A percentile compares a stretch with the other conserved stretches of the same genome.
phyloP scores from a whole-genome alignment of 2,329 filamentous ascomycete species.

The Periglandula ipomoeae region DNA sequence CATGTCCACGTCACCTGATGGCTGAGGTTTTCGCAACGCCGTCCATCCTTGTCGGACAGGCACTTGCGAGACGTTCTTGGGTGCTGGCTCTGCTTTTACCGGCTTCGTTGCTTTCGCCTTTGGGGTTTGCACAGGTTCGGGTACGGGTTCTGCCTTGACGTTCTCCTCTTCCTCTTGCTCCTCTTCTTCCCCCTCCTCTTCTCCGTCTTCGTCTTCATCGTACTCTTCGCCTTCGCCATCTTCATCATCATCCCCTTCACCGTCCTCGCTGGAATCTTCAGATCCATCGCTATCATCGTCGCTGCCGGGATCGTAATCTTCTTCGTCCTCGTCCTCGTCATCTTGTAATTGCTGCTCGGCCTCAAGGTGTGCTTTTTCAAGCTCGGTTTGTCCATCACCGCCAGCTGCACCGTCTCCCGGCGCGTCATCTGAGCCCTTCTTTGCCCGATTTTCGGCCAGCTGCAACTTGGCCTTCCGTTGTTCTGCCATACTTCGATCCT shows the following conservation, averaged over 20 bases:
- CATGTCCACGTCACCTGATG: conserved; percentile 20
- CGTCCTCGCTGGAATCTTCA: conserved; percentile 40
- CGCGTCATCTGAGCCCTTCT: conserved; percentile 33
- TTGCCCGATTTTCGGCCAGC: conserved; percentile 49
- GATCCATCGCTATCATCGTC: conserved; percentile 51
- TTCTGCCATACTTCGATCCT: conserved; percentile 61
- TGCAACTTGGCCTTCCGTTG: conserved; percentile 55
- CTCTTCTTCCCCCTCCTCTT: conserved; percentile 24
- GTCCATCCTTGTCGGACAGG: conserved; percentile 23
- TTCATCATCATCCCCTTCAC: conserved; percentile 43
- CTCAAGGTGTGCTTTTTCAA: conserved; percentile 41
- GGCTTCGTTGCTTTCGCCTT: conserved; percentile 10
- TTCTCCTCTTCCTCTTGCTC: conserved; percentile 14
- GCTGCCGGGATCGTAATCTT: conserved; percentile 56
- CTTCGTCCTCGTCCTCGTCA: conserved; percentile 55
- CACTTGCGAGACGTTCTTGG: conserved; percentile 7
- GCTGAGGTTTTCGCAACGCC: conserved; percentile 16
- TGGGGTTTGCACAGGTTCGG: neutral
- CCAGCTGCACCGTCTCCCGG: conserved; percentile 25
- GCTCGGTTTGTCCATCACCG: conserved; percentile 31
- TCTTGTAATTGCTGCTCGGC: conserved; percentile 46
- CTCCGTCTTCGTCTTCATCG: conserved; percentile 29
- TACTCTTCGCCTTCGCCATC: conserved; percentile 33
- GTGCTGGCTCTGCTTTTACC: conserved; percentile 6
- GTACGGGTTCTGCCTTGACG: conserved; percentile 9